Evolutionary conservation across 805 yeast species (phyloP), one percentile per base, ranked within the genome.

Genomic region (Ogataea naganishii): DNA sequence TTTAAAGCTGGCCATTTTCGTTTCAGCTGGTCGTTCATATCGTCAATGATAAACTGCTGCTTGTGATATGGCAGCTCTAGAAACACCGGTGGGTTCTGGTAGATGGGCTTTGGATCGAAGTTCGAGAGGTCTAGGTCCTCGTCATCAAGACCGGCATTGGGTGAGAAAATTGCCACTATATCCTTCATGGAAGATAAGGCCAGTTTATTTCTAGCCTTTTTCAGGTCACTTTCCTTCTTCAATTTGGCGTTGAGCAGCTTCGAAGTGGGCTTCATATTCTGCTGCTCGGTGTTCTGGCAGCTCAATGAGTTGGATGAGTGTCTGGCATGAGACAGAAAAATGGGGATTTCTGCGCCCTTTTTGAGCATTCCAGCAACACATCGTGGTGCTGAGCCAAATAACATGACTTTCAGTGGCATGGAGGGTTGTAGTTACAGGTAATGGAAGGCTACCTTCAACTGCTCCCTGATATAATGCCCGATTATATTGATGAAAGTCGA

Each of bases 1-100:
- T 71, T 60, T 26, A 78, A 39, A 23, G 58, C 51, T 3, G 50
- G 49, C 94, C 94, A 81, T 31, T 67, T 62, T 30, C 62, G 62
- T 38, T 68, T 73, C 44, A 55, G 58, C 27, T 41, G 44, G 18
- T 56, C 55, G 17, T 70, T 46, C 39, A 66, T 50, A 49, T 75
- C 51, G 35, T 74, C 78, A 23, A 65, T 63, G 18, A 69, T 54
- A 13, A 66, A 67, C 39, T 73, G 79, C 28, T 77, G 74, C 42
- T 76, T 75, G 38, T 69, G 78, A 31, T 39, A 44, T 20, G 71
- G 56, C 14, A 71, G 49, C 14, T 42, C 36, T 25, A 39, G 35
- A 34, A 37, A 58, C 14, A 40, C 36, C 13, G 27, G 29, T 3
- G 62, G 60, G 23, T 52, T 46, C 5, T 43, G 42, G 36, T 48